Percentiles rank a stretch among this genome's conserved stretches.
Evolutionary conservation across 352 stramenopile species (phyloP).

Genomic region (Paralagenidium karlingii): DNA sequence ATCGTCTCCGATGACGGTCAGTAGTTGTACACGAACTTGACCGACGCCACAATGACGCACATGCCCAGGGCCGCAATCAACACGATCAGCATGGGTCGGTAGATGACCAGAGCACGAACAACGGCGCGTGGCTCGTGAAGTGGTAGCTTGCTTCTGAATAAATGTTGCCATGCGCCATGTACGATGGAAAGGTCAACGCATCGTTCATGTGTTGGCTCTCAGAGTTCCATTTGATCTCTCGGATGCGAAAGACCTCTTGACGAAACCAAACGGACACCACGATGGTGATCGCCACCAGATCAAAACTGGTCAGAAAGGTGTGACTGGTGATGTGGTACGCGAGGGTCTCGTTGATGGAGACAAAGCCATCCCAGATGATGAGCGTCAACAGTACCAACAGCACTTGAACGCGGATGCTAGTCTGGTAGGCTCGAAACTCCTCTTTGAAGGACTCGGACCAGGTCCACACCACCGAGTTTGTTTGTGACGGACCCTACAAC

Average conservation of each 20-base stretch:
- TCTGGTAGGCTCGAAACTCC: conserved; percentile 24
- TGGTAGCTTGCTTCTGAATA: conserved; percentile 5
- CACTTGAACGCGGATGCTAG: conserved; percentile 8
- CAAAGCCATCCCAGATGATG: conserved; percentile 6
- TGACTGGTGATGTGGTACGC: conserved; percentile 6
- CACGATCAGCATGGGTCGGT: conserved; percentile 5
- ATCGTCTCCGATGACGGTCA: too few species aligned
- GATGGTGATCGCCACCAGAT: conserved; percentile 5
- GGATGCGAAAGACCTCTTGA: conserved; percentile 5
- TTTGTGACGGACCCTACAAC: too few species aligned
- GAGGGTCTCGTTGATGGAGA: conserved; percentile 2
- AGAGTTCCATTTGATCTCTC: conserved; percentile 4
- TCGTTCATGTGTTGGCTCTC: conserved; percentile 8
- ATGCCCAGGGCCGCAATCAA: conserved; percentile 1
- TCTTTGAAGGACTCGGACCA: conserved; percentile 6
- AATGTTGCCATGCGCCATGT: conserved; percentile 6
- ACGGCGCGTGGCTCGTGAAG: conserved; percentile 3
- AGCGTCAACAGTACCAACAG: conserved; percentile 9
- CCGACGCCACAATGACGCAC: neutral
- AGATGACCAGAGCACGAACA: conserved; percentile 7
- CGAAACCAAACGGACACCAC: conserved; percentile 1
- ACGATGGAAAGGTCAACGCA: conserved; percentile 4
- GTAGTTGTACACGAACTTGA: neutral
- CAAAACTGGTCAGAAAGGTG: conserved; percentile 6
- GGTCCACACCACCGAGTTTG: conserved; percentile 10